Percentiles rank a stretch among this genome's conserved stretches.
phyloP scores from a whole-genome alignment of 768 basidiomycete genomes.

The Lentinula detonsa region DNA sequence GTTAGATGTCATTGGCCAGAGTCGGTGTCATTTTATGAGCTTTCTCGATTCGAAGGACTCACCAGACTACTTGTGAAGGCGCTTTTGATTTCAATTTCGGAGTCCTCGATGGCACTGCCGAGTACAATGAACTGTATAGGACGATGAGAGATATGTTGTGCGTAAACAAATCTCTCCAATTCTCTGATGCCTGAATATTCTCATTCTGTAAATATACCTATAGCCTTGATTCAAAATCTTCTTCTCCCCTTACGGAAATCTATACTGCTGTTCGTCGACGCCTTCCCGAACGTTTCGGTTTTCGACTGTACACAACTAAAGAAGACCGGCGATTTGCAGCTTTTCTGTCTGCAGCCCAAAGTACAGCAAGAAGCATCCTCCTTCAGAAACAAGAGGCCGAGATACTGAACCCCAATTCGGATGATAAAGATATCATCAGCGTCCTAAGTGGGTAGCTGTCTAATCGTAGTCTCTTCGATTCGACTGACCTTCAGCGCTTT shows the following conservation, averaged over 20 bases:
- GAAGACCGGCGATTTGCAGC: not conserved
- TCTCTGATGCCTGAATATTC: not conserved
- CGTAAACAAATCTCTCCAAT: not conserved
- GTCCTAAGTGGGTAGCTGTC: conserved; percentile 15
- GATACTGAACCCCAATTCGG: not conserved
- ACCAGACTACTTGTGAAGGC: conserved; percentile 8
- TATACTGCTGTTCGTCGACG: not conserved
- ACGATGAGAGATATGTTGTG: conserved; percentile 3
- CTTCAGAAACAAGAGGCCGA: not conserved
- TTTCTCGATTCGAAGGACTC: not conserved
- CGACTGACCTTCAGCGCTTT: not conserved
- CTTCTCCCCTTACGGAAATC: not conserved
- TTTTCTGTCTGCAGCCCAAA: not conserved
- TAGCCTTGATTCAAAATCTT: not conserved
- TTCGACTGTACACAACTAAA: not conserved
- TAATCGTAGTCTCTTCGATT: not conserved
- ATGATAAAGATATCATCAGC: conserved; percentile 1
- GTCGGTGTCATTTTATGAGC: conserved; percentile 11
- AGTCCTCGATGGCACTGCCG: conserved; percentile 1
- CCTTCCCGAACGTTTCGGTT: not conserved
- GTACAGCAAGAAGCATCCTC: not conserved
- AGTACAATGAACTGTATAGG: not conserved
- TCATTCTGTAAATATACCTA: not conserved
- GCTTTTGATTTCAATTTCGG: conserved; percentile 24
- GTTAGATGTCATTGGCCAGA: conserved; percentile 28